Base-by-base conservation (phyloP, 1,284 basidiomycete species). In the Serendipita sp. region DNA sequence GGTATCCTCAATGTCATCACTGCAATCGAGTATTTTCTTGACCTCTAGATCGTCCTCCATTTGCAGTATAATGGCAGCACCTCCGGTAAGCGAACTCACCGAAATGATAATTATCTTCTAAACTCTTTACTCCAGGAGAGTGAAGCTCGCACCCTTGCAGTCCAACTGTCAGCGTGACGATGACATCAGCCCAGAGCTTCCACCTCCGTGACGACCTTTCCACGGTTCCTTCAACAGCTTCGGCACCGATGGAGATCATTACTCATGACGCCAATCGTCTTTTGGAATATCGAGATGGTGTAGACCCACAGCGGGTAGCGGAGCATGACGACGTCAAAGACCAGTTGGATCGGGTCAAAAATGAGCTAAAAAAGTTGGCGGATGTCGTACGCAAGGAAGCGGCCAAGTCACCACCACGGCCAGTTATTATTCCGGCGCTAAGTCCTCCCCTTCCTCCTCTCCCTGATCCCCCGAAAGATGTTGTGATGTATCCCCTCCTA, bases 191-290 rank as follows among this genome's bases (percentile, higher is more conserved):
- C 3, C 53, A 58, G 32, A 58, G 53, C 53, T 58, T 58, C 53
- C 53, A 58, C 32, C 53, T 58, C 53, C 53, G 53, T 3, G 53
- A 58, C n/a, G 53, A 58, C 30, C 53, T 58, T 22, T 58, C 53
- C 15, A 58, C 53, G 6, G 30, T 58, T 8, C 53, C 53, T 6
- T 58, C 42, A 64, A 63, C 42, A 58, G 66, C 55, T 65, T 68
- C 29, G 65, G 75, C 63, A 67, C 69, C 70, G 66, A 75, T 71
- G 68, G 78, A 71, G 70, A 80, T 77, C 64, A 70, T 85, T 60
- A 79, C 78, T 3, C 76, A 80, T n/a, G 87, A 89, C 67, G 77
- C 91, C 29, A 82, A 85, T 66, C 75, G 79, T 6, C 71, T 91
- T 10, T 76, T 84, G 26, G 79, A 85, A 8, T 81, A 84, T 64